These are phyloP conservation scores for Arthrobotrys iridis DNA, from an alignment of 2,329 filamentous ascomycete species.

Conservation along the genomic window DNA sequence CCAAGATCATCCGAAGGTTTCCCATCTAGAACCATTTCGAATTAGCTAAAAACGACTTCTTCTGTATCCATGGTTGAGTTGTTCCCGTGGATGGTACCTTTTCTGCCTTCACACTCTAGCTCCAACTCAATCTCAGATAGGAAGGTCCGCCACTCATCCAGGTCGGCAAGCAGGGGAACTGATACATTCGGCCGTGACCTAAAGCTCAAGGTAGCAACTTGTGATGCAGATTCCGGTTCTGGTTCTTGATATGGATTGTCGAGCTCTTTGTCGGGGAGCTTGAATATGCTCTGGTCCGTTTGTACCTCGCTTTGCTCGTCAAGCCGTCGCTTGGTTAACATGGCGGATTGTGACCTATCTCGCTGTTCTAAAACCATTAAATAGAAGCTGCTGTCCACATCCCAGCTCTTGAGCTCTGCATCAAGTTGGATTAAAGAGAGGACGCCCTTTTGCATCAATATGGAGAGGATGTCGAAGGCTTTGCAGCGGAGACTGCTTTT, in stretches of 20 bases:
- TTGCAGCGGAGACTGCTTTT: constrained; percentile 51
- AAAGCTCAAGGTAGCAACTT: constrained; percentile 55
- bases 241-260: constrained; percentile 48
- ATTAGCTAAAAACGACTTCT: constrained; percentile 45
- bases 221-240: constrained; percentile 47
- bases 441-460: constrained; percentile 52
- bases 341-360: constrained; percentile 45
- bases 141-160: constrained; percentile 55
- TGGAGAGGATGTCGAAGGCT: constrained; percentile 53
- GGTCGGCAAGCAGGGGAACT: constrained; percentile 54
- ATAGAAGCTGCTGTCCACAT: constrained; percentile 52
- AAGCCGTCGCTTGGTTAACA: constrained; percentile 49
- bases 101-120: constrained; percentile 55
- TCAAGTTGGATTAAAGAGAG: constrained; percentile 48
- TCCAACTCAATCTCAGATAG: constrained; percentile 55
- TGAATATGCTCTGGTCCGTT: constrained; percentile 54
- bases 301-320: constrained; percentile 54
- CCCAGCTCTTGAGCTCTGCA: constrained; percentile 43
- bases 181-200: constrained; percentile 54
- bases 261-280: constrained; percentile 51
- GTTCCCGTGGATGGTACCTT: constrained; percentile 43
- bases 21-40: constrained; percentile 46
- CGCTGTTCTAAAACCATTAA: constrained; percentile 54
- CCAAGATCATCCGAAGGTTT: constrained; percentile 54
- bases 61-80: constrained; percentile 50